Percentiles rank a stretch among this genome's conserved stretches.
Conservation (phyloP, 106 monocot genomes). For the Apostasia shenzhenica region DNA sequence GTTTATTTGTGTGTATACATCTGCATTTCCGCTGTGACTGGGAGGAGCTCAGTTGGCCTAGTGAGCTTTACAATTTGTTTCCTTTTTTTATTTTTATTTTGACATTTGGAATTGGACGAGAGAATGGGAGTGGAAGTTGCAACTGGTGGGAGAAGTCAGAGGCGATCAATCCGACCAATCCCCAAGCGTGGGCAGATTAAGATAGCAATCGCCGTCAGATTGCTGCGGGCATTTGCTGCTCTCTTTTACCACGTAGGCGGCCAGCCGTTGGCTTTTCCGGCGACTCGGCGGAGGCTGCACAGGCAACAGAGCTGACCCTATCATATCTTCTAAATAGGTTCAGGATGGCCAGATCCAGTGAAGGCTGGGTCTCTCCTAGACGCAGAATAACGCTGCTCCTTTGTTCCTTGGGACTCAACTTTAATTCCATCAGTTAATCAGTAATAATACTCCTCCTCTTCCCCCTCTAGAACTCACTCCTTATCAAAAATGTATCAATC, state of each 20-base stretch:
- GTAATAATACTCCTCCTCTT: not conserved
- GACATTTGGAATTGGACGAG: not conserved
- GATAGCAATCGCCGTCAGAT: constrained; percentile 22
- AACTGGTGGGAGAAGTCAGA: constrained; percentile 6
- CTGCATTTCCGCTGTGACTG: too few relatives aligned
- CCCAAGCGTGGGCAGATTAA: constrained; percentile 37
- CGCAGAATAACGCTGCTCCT: too few relatives aligned
- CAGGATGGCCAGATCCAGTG: too few relatives aligned
- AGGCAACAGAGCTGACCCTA: not conserved
- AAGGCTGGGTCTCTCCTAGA: too few relatives aligned
- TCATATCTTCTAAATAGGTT: too few relatives aligned
- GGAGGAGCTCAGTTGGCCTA: not conserved
- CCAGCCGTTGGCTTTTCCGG: not conserved
- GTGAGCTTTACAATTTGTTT: not conserved
- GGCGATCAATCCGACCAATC: constrained; percentile 17
- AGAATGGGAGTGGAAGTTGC: not conserved
- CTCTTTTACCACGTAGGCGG: constrained; percentile 7
- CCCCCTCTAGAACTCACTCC: too few relatives aligned
- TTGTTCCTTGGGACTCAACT: not conserved
- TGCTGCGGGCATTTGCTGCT: constrained; percentile 16
- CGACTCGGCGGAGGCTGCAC: not conserved
- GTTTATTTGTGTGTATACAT: not conserved
- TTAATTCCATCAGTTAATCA: not conserved
- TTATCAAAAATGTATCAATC: too few relatives aligned
- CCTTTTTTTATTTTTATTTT: not conserved